Conservation (phyloP, 1,284 basidiomycete species). For the Cutaneotrichosporon spelunceum region DNA sequence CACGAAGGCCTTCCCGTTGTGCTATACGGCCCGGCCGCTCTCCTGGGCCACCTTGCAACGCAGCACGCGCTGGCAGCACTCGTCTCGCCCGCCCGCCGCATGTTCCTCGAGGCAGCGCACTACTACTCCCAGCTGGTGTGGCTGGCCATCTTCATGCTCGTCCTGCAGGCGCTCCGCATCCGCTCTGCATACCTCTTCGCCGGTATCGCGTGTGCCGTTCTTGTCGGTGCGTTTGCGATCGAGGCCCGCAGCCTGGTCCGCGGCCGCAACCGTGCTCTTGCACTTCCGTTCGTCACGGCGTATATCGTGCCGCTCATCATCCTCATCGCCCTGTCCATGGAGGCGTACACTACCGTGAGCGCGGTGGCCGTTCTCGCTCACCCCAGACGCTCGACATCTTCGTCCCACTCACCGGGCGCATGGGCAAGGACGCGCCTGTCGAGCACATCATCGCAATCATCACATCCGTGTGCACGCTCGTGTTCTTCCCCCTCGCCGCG, state of each 20-base stretch:
- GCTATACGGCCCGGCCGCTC: constrained; percentile 73
- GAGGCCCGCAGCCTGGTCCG: constrained; percentile 17
- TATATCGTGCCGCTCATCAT: constrained; percentile 66
- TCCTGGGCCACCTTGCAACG: constrained; percentile 52
- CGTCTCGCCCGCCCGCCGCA: constrained; percentile 30
- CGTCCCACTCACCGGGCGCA: constrained; percentile 74
- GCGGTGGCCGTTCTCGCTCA: background rate
- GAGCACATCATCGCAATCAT: constrained; percentile 86
- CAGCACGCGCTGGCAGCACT: constrained; percentile 35
- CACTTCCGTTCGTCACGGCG: constrained; percentile 49
- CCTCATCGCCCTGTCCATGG: constrained; percentile 65
- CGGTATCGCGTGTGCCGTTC: constrained; percentile 30
- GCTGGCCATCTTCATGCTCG: constrained; percentile 54
- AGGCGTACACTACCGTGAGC: constrained; percentile 64
- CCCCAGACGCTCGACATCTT: constrained; percentile 70
- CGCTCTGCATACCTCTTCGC: constrained; percentile 52
- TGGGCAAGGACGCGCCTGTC: constrained; percentile 68
- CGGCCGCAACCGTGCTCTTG: constrained; percentile 19
- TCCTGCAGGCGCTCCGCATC: constrained; percentile 55
- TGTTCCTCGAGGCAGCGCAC: constrained; percentile 59
- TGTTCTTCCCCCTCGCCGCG: constrained; percentile 60
- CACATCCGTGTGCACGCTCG: constrained; percentile 59
- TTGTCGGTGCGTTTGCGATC: constrained; percentile 33
- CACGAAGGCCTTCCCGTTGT: constrained; percentile 67
- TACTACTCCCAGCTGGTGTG: constrained; percentile 64